Evolutionary conservation across 257 asterid genomes (phyloP).

Genomic region (Solanum sitiens): DNA sequence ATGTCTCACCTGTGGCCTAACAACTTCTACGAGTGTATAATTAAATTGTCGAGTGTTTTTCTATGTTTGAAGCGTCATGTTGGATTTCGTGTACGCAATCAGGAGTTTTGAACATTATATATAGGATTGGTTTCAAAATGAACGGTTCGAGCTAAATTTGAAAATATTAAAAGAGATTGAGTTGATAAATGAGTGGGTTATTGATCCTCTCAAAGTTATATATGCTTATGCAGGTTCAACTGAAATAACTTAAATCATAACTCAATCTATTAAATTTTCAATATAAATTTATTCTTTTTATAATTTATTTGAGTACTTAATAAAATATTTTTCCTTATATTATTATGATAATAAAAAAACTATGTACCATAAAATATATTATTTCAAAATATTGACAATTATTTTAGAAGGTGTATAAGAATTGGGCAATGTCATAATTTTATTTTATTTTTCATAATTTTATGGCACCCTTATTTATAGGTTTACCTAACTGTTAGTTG

Average conservation of each 20-base stretch:
- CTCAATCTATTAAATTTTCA: neutral
- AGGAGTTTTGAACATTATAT: neutral
- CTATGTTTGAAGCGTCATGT: neutral
- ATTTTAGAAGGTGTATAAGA: too few relatives aligned
- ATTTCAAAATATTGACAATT: neutral
- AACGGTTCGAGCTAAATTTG: neutral
- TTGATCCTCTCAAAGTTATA: neutral
- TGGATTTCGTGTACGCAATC: neutral
- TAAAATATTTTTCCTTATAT: neutral
- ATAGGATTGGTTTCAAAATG: neutral
- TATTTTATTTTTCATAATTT: neutral
- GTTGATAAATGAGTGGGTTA: neutral
- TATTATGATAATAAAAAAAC: neutral
- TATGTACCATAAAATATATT: neutral
- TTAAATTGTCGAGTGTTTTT: neutral
- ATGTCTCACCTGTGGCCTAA: neutral
- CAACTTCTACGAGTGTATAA: neutral
- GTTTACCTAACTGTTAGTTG: neutral
- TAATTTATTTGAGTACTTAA: neutral
- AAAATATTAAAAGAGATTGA: neutral
- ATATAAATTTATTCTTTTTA: neutral
- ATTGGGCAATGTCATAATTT: neutral
- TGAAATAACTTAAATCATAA: neutral
- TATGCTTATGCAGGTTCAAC: neutral
- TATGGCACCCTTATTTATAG: neutral